Percentiles rank a stretch among this genome's conserved stretches.
phyloP scores from a whole-genome alignment of 108 stramenopile genomes.

The Cyclotella kingstonii region DNA sequence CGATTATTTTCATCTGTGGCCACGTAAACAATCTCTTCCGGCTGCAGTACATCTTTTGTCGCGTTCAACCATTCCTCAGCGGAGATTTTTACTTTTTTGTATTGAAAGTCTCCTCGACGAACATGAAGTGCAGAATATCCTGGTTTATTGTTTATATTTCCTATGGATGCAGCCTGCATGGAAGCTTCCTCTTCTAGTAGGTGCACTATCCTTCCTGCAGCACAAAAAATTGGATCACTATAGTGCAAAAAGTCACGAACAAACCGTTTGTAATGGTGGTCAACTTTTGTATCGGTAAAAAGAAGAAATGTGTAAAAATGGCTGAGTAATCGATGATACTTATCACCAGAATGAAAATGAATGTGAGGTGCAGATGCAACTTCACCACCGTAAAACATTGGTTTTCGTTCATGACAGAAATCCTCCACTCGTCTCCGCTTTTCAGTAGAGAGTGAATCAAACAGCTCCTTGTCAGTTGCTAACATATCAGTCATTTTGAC shows the following conservation, averaged over 20 bases:
- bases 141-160: slow-evolving; percentile 34
- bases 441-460: slow-evolving; percentile 1
- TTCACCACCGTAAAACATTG: slow-evolving; percentile 26
- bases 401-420: slow-evolving; percentile 36
- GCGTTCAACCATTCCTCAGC: slow-evolving; percentile 78
- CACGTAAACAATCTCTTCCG: slow-evolving; percentile 68
- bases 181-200: slow-evolving; percentile 60
- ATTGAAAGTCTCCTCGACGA: slow-evolving; percentile 87
- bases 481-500: neutral
- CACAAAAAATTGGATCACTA: slow-evolving; percentile 77
- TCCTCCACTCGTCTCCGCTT: slow-evolving; percentile 16
- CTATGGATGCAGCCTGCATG: slow-evolving; percentile 17
- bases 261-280: slow-evolving; percentile 76
- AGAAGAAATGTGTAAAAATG: slow-evolving; percentile 81
- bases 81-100: slow-evolving; percentile 72
- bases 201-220: slow-evolving; percentile 78
- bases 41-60: slow-evolving; percentile 64
- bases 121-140: slow-evolving; percentile 81
- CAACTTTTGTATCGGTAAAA: slow-evolving; percentile 70
- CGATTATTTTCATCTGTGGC: slow-evolving; percentile 86
- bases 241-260: slow-evolving; percentile 85
- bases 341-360: slow-evolving; percentile 67
- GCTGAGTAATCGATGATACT: slow-evolving; percentile 65
- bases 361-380: slow-evolving; percentile 33
- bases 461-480: slow-evolving; percentile 1